A percentile compares a stretch with the other conserved stretches of the same genome.
Conservation (phyloP, 371 early-diverging fungal species). For the Rhizopus arrhizus region DNA sequence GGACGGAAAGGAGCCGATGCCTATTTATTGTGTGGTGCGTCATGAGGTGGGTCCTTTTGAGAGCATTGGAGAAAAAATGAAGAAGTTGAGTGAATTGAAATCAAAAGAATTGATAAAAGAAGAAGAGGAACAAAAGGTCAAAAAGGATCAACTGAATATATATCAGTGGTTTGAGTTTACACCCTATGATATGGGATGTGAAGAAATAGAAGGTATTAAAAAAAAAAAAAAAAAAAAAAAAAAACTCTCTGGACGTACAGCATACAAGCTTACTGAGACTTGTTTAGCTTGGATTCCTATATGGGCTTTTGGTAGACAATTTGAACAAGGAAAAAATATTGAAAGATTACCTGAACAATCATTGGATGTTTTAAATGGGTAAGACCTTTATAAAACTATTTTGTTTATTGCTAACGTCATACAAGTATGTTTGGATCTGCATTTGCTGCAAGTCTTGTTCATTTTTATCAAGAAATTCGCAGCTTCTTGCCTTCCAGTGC, state of each 20-base stretch:
- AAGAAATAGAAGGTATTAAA: conserved; percentile 65
- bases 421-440: conserved; percentile 60
- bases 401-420: no score
- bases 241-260: not conserved
- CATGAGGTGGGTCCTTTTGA: conserved; percentile 39
- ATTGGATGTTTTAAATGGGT: conserved; percentile 64
- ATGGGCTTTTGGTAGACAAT: conserved; percentile 76
- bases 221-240: not conserved
- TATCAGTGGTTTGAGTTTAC: conserved; percentile 85
- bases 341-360: conserved; percentile 64
- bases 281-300: conserved; percentile 68
- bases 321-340: conserved; percentile 60
- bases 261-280: not conserved
- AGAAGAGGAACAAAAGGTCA: not conserved
- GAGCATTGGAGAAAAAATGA: not conserved
- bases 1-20: conserved; percentile 68
- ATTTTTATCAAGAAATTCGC: conserved; percentile 61
- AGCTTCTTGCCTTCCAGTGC: conserved; percentile 39
- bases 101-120: not conserved
- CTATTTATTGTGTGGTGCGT: conserved; percentile 76
- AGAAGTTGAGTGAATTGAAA: not conserved
- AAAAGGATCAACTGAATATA: conserved; percentile 16
- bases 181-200: conserved; percentile 77
- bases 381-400: not conserved
- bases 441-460: conserved; percentile 69